Evolutionary conservation across 2,329 filamentous ascomycete genomes (phyloP).

Genomic region (Zalaria sp.): DNA sequence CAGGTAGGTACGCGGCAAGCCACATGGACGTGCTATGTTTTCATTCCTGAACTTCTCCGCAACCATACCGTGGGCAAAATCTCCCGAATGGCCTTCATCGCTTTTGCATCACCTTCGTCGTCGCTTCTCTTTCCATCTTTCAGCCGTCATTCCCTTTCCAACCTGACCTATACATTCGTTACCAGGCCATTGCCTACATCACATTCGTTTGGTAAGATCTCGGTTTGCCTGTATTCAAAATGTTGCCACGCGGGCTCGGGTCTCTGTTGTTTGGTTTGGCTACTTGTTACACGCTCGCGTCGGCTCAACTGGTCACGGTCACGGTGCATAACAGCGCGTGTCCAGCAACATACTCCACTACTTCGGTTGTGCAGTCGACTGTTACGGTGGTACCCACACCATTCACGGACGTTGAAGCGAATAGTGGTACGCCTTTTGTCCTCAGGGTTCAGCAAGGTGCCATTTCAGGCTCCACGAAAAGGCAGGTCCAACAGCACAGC

Average conservation of each 20-base stretch:
- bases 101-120: too few relatives aligned
- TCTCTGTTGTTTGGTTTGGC: neutral
- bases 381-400: slow-evolving; percentile 14
- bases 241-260: neutral
- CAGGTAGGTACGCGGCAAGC: too few relatives aligned
- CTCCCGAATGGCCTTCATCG: neutral
- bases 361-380: slow-evolving; percentile 15
- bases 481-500: slow-evolving; percentile 2
- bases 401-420: slow-evolving; percentile 14
- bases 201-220: neutral
- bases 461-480: slow-evolving; percentile 4
- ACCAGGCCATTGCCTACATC: neutral
- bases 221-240: neutral
- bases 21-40: neutral
- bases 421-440: slow-evolving; percentile 18
- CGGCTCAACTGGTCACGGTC: slow-evolving; percentile 6
- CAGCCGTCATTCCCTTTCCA: neutral
- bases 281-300: slow-evolving; percentile 2
- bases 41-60: slow-evolving; percentile 3
- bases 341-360: slow-evolving; percentile 4
- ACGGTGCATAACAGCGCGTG: slow-evolving; percentile 7
- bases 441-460: slow-evolving; percentile 14
- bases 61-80: neutral
- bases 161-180: slow-evolving; percentile 2
- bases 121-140: neutral